These are phyloP conservation scores for Taphrina sp. DNA, from an alignment of 1,139 yeast genomes.

Conservation along the genomic window DNA sequence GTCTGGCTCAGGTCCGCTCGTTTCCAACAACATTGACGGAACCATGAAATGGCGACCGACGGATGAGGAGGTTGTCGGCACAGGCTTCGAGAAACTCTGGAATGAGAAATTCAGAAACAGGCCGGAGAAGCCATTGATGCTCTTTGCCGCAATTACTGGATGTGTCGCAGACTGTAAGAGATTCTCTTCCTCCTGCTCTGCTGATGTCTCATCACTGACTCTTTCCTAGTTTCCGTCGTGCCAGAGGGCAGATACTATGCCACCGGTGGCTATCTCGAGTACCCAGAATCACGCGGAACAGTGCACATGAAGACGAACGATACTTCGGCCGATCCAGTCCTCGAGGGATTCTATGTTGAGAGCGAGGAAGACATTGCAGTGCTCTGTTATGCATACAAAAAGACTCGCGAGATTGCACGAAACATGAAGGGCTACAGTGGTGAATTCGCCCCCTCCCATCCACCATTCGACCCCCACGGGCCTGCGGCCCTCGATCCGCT, in stretches of 20 bases:
- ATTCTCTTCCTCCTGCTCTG: too few species aligned
- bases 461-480: slow-evolving; percentile 3
- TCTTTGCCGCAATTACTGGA: slow-evolving; percentile 4
- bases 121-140: slow-evolving; percentile 3
- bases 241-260: slow-evolving; percentile 12
- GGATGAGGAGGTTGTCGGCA: slow-evolving; percentile 4
- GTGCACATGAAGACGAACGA: slow-evolving; percentile 8
- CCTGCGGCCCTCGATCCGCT: slow-evolving; percentile 6
- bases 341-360: slow-evolving; percentile 4
- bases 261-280: slow-evolving; percentile 10
- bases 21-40: slow-evolving; percentile 6
- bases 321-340: not conserved
- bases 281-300: slow-evolving; percentile 18
- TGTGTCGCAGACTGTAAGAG: slow-evolving; percentile 10
- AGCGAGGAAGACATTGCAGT: not conserved
- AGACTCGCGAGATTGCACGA: slow-evolving; percentile 11
- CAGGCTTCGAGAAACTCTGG: slow-evolving; percentile 1
- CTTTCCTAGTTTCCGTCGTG: slow-evolving; percentile 12
- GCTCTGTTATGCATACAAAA: slow-evolving; percentile 1
- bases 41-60: slow-evolving; percentile 16
- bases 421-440: slow-evolving; percentile 3
- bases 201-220: too few species aligned
- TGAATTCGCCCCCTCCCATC: slow-evolving; percentile 9
- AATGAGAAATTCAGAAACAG: not conserved
- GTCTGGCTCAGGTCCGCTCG: not conserved